Evolutionary conservation across 1,284 basidiomycete species (phyloP).

Genomic region (Schizophyllum commune): DNA sequence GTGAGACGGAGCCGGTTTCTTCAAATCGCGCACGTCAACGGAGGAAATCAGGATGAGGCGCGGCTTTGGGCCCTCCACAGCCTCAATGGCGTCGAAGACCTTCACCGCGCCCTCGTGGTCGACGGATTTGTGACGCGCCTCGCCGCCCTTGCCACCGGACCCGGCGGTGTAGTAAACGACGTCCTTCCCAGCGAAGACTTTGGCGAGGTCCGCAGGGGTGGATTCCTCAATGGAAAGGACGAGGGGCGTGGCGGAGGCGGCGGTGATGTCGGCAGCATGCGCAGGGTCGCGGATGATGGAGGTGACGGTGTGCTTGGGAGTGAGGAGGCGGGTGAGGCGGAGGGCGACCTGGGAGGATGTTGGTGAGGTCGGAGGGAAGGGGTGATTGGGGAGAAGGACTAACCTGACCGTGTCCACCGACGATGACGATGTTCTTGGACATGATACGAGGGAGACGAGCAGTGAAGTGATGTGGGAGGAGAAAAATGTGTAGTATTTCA

Average conservation of each 20-base stretch:
- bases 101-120: slow-evolving; percentile 70
- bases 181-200: slow-evolving; percentile 40
- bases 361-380: background rate
- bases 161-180: slow-evolving; percentile 64
- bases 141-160: slow-evolving; percentile 60
- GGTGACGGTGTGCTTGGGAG: slow-evolving; percentile 38
- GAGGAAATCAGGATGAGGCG: slow-evolving; percentile 58
- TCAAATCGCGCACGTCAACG: slow-evolving; percentile 52
- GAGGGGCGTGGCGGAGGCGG: slow-evolving; percentile 38
- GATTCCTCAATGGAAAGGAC: slow-evolving; percentile 56
- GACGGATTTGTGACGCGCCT: slow-evolving; percentile 57
- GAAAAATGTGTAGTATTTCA: too few species aligned
- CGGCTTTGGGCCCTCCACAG: slow-evolving; percentile 38
- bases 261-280: slow-evolving; percentile 40
- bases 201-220: slow-evolving; percentile 37
- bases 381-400: background rate
- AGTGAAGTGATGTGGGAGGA: too few species aligned
- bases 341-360: slow-evolving; percentile 36
- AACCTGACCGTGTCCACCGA: slow-evolving; percentile 48
- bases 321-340: slow-evolving; percentile 42
- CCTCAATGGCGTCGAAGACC: slow-evolving; percentile 66
- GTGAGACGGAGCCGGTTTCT: slow-evolving; percentile 39
- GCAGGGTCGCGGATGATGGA: slow-evolving; percentile 50
- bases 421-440: slow-evolving; percentile 31
- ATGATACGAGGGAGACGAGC: slow-evolving; percentile 1